Evolutionary conservation across 1,139 yeast species (phyloP), one percentile per base, ranked within the genome.

Genomic region (Ogataea hybrid): DNA sequence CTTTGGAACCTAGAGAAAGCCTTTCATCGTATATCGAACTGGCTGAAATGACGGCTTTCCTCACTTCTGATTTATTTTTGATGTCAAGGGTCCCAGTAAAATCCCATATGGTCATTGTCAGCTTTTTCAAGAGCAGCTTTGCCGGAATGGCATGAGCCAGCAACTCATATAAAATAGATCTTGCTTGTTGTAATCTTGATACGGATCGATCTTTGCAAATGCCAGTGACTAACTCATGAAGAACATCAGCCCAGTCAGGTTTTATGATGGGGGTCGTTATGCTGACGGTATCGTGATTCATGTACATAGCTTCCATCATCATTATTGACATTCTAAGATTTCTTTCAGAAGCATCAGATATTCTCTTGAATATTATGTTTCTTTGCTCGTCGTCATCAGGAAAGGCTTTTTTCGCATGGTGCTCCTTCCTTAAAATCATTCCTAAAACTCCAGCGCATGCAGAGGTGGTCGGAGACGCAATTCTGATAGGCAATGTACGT

Each of bases 131-230:
- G 22, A 92, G 82, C 15, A 80, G 69, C 45, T 82, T 74, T 1
- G 97, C 83, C 1, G 98, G 97, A 36, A 94, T 89, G 54, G 97
- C 90, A 64, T 92, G 98, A 0, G 97, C 80, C 35, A 92, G 67
- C 32, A 92, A 69, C 59, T 92, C 97, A 63, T 92, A 92, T 44
- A 87, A 70, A 1, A 79, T 75, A 4, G 85, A 76, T 59, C 98
- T 77, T 21, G 84, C 75, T 47, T 81, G 81, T 22, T 90, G 79
- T 36, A 92, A 69, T 39, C 78, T 76, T 11, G 81, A 75, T n/a
- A 90, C 95, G 1, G 81, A 74, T 51, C 88, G 74, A 41, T 78
- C 81, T 37, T 72, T 68, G 31, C 71, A 62, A 28, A 89, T 77
- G 16, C 77, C 75, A 15, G 63, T 68, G 1, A 95, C 85, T 51